These are phyloP conservation scores for Tulasnella sp. DNA, from an alignment of 768 basidiomycete genomes.

Conservation along the genomic window DNA sequence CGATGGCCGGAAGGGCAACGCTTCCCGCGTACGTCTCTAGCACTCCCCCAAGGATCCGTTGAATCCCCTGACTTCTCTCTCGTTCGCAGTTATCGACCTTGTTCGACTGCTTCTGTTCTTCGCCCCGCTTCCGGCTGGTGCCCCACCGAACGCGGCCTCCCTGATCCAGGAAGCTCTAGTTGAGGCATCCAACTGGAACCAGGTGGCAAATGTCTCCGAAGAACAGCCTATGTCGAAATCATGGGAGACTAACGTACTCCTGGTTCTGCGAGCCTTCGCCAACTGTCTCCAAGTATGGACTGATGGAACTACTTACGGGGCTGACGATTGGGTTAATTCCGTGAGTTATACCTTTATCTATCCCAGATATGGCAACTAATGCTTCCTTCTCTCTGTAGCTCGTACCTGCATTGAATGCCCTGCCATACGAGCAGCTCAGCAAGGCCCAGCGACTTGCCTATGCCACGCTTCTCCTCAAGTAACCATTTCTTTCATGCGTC, in stretches of 20 bases:
- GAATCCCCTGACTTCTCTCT: slow-evolving; percentile 15
- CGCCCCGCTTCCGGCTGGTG: slow-evolving; percentile 14
- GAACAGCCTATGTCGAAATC: slow-evolving; percentile 51
- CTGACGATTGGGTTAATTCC: slow-evolving; percentile 57
- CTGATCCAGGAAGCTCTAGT: slow-evolving; percentile 62
- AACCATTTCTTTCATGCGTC: slow-evolving; percentile 42
- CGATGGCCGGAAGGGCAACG: slow-evolving; percentile 34
- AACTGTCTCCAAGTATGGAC: slow-evolving; percentile 65
- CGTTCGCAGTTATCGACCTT: slow-evolving; percentile 75
- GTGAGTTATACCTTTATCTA: slow-evolving; percentile 45
- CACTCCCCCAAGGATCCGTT: too few relatives aligned
- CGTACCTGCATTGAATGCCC: slow-evolving; percentile 45
- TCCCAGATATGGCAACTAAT: slow-evolving; percentile 14
- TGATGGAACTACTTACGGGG: slow-evolving; percentile 44
- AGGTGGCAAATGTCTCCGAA: slow-evolving; percentile 29
- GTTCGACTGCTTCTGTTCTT: slow-evolving; percentile 63
- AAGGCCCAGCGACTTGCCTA: slow-evolving; percentile 77
- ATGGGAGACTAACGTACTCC: slow-evolving; percentile 81
- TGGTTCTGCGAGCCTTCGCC: slow-evolving; percentile 76
- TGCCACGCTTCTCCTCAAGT: slow-evolving; percentile 90
- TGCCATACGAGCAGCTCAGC: slow-evolving; percentile 49
- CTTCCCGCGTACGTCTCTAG: slow-evolving; percentile 25
- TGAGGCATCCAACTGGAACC: slow-evolving; percentile 66
- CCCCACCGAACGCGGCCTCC: slow-evolving; percentile 6
- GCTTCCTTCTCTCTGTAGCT: slow-evolving; percentile 47